Evolutionary conservation across 2,329 filamentous ascomycete genomes (phyloP), one percentile per base, ranked within the genome.

Genomic region (Nannizziopsis arthrosporioides): DNA sequence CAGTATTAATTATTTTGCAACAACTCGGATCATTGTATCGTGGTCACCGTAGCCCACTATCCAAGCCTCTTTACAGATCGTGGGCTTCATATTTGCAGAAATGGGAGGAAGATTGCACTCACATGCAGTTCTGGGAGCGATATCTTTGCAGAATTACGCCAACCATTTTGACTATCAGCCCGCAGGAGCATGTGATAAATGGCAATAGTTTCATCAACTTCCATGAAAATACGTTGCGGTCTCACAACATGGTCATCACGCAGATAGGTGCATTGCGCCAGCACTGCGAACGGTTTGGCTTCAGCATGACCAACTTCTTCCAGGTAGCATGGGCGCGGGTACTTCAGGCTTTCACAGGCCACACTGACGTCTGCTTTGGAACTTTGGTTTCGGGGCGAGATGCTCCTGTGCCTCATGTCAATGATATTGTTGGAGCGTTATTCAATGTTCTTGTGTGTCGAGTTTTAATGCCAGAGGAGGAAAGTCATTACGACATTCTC

Each of bases 301-400:
- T 53, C 38, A 56, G 51, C 1, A 42, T 54, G 7, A 45, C 65
- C 18, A 65, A 62, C 1, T 12, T 65, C 42, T 60, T 68, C 30
- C 59, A 63, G 3, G 63, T 62, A 8, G 66, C 66, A 10, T 68
- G 64, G 65, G 63, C 57, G 4, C 36, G 68, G 17, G 53, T 67
- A 2, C 49, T 67, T 1, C 58, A 59, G 5, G 55, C 56, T 3
- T 64, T 64, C 40, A 62, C 63, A 5, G 58, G 56, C 1, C 61
- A 56, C 6, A 57, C 66, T 32, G 63, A 68, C 44, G 61, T 67
- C 5, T 50, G 65, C 5, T 70, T 67, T 58, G 67, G 64, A 9
- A 62, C 63, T 39, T 65, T 63, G 1, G 59, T 67, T 11, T 63
- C 63, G 38, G 67, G 68, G 1, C 57, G 68, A 5, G 61, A 68